A percentile compares a stretch with the other conserved stretches of the same genome.
These are phyloP conservation scores for Mortierella sp. DNA, from an alignment of 371 early-diverging fungal genomes.

Conservation along the genomic window DNA sequence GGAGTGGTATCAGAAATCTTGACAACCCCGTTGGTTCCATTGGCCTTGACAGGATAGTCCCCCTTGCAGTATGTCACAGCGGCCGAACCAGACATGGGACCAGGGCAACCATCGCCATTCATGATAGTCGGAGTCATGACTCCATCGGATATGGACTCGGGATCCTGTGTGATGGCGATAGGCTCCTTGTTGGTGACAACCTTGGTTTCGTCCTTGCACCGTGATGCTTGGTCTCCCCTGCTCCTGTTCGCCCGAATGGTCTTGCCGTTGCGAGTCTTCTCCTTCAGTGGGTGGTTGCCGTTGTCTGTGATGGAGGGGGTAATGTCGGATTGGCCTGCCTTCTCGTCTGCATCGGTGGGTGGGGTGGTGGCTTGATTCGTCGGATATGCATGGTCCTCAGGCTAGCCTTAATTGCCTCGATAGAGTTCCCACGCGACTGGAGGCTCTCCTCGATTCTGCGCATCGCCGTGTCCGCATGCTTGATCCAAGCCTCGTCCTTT, in stretches of 20 bases:
- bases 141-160: no score
- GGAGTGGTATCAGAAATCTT: slow-evolving; percentile 31
- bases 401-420: slow-evolving; percentile 9
- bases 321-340: neutral
- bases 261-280: slow-evolving; percentile 21
- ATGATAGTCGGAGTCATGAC: no score
- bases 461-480: no score
- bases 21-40: slow-evolving; percentile 10
- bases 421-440: slow-evolving; percentile 11
- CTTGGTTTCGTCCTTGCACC: slow-evolving; percentile 16
- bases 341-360: neutral
- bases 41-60: slow-evolving; percentile 37
- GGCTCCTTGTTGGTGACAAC: neutral
- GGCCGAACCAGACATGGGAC: slow-evolving; percentile 8
- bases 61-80: slow-evolving; percentile 19
- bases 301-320: neutral
- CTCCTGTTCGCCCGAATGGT: slow-evolving; percentile 12
- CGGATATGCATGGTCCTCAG: neutral
- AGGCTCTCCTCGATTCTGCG: no score
- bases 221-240: slow-evolving; percentile 5
- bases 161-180: no score
- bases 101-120: no score
- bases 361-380: no score
- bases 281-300: slow-evolving; percentile 6
- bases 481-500: no score